Evolutionary conservation across 345 rosid genomes (phyloP).

Genomic region (Lagerstroemia speciosa): DNA sequence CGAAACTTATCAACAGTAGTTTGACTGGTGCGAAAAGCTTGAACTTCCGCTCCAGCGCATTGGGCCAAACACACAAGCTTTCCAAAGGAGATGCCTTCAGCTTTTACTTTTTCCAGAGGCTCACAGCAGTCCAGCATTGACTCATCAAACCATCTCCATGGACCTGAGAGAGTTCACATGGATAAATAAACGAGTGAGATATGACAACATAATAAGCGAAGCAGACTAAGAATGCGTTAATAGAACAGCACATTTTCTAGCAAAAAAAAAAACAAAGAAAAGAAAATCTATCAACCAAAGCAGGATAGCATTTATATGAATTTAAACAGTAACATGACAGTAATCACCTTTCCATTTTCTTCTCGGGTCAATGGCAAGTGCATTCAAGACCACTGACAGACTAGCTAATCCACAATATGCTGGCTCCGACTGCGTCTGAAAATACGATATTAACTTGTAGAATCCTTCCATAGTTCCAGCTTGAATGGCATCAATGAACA

Average conservation of each 20-base stretch:
- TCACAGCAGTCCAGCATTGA: constrained; percentile 94
- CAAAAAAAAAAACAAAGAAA: no score
- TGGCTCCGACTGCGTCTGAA: constrained; percentile 92
- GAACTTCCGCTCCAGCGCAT: constrained; percentile 85
- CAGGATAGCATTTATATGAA: background rate
- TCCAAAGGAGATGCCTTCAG: constrained; percentile 80
- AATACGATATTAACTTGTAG: constrained; percentile 65
- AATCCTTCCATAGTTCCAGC: constrained; percentile 91
- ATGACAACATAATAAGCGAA: background rate
- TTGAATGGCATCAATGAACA: constrained; percentile 75
- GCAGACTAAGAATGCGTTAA: background rate
- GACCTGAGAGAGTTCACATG: constrained; percentile 37
- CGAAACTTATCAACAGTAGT: constrained; percentile 73
- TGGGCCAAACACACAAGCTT: constrained; percentile 84
- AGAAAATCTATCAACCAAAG: background rate
- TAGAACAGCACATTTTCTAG: background rate
- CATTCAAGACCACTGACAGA: constrained; percentile 80
- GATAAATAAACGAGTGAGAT: background rate
- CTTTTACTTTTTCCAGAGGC: constrained; percentile 73
- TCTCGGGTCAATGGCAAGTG: constrained; percentile 83
- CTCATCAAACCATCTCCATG: constrained; percentile 99
- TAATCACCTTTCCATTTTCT: constrained; percentile 69
- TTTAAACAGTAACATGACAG: background rate
- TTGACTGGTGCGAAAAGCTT: constrained; percentile 77
- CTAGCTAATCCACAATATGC: constrained; percentile 85